Evolutionary conservation across 179 eudicot genomes (phyloP).

Genomic region (Dionaea muscipula): DNA sequence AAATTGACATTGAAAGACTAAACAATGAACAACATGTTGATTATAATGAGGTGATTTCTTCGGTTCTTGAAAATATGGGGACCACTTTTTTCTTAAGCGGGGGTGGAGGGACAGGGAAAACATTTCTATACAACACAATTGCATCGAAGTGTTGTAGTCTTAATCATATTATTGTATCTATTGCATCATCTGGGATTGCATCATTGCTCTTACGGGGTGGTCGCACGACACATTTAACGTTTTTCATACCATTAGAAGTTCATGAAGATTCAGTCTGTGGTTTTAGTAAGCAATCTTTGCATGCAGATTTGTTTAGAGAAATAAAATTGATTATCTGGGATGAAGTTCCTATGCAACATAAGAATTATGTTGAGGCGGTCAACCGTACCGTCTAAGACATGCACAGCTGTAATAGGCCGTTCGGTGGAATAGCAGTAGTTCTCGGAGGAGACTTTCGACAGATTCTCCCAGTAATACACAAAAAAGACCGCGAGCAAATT

Average conservation of each 20-base stretch:
- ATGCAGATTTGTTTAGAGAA: background rate
- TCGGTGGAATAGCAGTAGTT: too few relatives aligned
- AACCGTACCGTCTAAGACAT: too few relatives aligned
- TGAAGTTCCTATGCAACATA: conserved; percentile 13
- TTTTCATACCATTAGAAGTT: conserved; percentile 3
- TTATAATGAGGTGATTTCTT: background rate
- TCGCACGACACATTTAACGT: conserved; percentile 6
- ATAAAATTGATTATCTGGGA: conserved; percentile 14
- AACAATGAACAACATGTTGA: too few relatives aligned
- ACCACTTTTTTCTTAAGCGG: too few relatives aligned
- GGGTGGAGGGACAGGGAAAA: conserved; percentile 13
- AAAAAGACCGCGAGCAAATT: too few relatives aligned
- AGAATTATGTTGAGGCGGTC: conserved; percentile 3
- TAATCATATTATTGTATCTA: background rate
- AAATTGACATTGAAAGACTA: too few relatives aligned
- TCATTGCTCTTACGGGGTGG: conserved; percentile 1
- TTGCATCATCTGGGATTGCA: conserved; percentile 7
- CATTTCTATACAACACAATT: background rate
- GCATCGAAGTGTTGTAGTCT: background rate
- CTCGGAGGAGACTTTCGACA: too few relatives aligned
- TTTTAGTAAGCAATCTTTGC: background rate
- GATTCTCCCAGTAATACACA: too few relatives aligned
- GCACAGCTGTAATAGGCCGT: too few relatives aligned
- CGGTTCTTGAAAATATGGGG: too few relatives aligned
- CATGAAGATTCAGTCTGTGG: conserved; percentile 8